phyloP scores from a whole-genome alignment of 148 eudicot genomes.

The Persicaria maculosa region DNA sequence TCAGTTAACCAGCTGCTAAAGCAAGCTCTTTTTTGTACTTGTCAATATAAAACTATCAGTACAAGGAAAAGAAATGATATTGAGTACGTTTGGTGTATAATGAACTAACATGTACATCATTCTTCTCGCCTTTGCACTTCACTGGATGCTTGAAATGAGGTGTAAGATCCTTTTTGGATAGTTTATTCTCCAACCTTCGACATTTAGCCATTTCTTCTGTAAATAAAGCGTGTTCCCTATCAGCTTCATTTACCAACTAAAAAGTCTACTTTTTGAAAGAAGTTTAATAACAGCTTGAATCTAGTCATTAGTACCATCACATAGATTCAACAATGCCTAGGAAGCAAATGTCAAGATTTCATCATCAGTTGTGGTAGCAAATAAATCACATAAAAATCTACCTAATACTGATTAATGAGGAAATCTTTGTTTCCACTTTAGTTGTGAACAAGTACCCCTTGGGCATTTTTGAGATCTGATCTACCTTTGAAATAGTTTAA shows the following conservation, averaged over 20 bases:
- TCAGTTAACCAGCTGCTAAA: constrained; percentile 49
- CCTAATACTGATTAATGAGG: no score
- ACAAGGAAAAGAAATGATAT: not conserved
- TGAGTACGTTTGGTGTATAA: not conserved
- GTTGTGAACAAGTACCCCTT: no score
- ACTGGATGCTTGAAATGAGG: constrained; percentile 23
- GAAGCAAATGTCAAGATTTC: no score
- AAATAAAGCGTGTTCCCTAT: constrained; percentile 33
- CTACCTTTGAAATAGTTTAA: no score
- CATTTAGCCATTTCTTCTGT: constrained; percentile 35
- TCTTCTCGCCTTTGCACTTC: constrained; percentile 32
- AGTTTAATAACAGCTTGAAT: no score
- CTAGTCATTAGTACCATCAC: no score
- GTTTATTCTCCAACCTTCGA: constrained; percentile 38
- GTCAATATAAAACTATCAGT: not conserved
- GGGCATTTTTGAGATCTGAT: no score
- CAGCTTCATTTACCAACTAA: constrained; percentile 41
- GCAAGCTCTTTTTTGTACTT: constrained; percentile 65
- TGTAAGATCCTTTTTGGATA: constrained; percentile 33
- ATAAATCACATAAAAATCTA: no score
- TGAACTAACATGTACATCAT: constrained; percentile 49
- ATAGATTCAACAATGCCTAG: no score
- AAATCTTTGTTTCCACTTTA: no score
- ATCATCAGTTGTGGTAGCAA: no score
- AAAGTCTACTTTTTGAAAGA: no score